Evolutionary conservation across 2,329 filamentous ascomycete genomes (phyloP), one percentile per base, ranked within the genome.

Genomic region (Aspergillus sojae): DNA sequence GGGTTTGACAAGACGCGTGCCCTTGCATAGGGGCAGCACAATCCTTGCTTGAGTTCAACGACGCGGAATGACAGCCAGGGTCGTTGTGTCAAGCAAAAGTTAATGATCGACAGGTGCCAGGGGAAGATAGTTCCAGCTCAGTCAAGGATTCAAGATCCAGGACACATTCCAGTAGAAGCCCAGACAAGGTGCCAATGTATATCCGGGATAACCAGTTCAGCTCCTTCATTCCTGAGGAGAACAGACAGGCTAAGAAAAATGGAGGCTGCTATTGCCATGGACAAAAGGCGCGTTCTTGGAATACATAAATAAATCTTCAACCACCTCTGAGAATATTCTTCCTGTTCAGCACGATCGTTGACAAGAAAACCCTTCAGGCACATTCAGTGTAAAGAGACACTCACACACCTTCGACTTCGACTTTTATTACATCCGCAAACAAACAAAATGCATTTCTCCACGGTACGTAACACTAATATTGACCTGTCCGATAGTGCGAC

Each of bases 401-500:
- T 23, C 23, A 48, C 2, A 11, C 28, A 16, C n/a, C 46, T 32
- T 50, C 14, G 12, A 28, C 14, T 28, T 28, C 14, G 16, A 28
- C 14, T 16, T 16, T 12, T 7, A 50, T 50, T 16, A 30, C 26
- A 16, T 10, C 16, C 16, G 10, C 46, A 16, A n/a, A 19, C 3
- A 30, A 50, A 5, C 7, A 30, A 57, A 32, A 67, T 67, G 66
- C 57, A 61, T 58, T 61, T 65, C 60, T 61, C 63, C 32, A 65
- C 58, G 45, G 65, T 68, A 39, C 4, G 26, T 28, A 28, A 28
- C 5, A 28, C 26, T 28, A 6, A 28, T 6, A 28, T 28, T 28
- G 26, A 28, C 26, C 26, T 28, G 26, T 28, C 5, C 26, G 26
- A 28, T 28, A 1, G 26, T 28, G 5, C 26, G 26, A 28, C 2